These are phyloP conservation scores for Gentiana straminea DNA, from an alignment of 257 asterid species.

Conservation along the genomic window DNA sequence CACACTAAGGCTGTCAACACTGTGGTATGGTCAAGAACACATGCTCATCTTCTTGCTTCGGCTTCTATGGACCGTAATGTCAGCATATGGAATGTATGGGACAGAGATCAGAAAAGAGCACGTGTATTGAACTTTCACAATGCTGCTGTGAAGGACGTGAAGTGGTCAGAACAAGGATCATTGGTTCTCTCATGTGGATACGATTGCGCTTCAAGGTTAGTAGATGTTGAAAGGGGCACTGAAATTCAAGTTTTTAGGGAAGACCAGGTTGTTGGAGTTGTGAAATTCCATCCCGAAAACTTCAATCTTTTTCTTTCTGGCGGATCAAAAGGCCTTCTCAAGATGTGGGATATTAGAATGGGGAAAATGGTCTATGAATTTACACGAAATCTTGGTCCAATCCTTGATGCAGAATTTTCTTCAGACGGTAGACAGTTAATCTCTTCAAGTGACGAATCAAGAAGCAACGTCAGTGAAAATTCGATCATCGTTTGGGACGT, in stretches of 20 bases:
- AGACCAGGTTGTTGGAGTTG: slow-evolving; percentile 73
- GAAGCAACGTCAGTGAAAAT: slow-evolving; percentile 76
- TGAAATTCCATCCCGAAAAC: slow-evolving; percentile 63
- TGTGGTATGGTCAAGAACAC: slow-evolving; percentile 74
- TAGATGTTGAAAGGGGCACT: slow-evolving; percentile 64
- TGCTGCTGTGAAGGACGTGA: slow-evolving; percentile 82
- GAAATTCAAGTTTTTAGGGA: slow-evolving; percentile 63
- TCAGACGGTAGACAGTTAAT: slow-evolving; percentile 59
- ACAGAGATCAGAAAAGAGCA: slow-evolving; percentile 50
- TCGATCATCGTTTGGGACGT: slow-evolving; percentile 89
- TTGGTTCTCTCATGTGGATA: slow-evolving; percentile 85
- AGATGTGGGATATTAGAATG: slow-evolving; percentile 74
- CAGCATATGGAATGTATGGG: slow-evolving; percentile 87
- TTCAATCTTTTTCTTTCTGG: slow-evolving; percentile 73
- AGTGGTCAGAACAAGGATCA: slow-evolving; percentile 75
- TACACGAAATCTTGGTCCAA: slow-evolving; percentile 60
- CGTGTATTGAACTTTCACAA: slow-evolving; percentile 39
- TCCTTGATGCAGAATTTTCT: slow-evolving; percentile 79
- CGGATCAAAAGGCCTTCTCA: slow-evolving; percentile 79
- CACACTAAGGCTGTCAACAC: slow-evolving; percentile 67
- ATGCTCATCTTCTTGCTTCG: slow-evolving; percentile 87
- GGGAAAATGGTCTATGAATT: slow-evolving; percentile 66
- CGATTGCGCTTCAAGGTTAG: slow-evolving; percentile 75
- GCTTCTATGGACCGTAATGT: slow-evolving; percentile 80
- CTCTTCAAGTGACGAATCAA: slow-evolving; percentile 75